Evolutionary conservation across 768 basidiomycete genomes (phyloP).

Genomic region (Termitomyces sp.): DNA sequence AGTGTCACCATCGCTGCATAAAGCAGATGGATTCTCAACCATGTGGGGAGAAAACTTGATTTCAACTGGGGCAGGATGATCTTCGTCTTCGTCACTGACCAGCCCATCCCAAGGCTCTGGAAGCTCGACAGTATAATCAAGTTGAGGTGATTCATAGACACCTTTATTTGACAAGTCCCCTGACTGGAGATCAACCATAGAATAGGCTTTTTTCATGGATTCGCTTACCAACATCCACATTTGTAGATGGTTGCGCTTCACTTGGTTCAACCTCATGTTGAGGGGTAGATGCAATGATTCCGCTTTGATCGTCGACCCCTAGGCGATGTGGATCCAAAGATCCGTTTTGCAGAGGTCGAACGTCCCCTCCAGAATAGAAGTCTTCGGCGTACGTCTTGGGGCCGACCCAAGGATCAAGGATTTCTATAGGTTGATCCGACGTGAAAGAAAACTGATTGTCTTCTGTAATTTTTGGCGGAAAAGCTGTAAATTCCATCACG

Average conservation of each 20-base stretch:
- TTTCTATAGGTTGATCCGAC: constrained; percentile 16
- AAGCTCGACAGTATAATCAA: constrained; percentile 21
- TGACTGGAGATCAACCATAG: neutral
- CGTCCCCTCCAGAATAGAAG: constrained; percentile 25
- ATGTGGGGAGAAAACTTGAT: constrained; percentile 10
- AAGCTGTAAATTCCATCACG: constrained; percentile 1
- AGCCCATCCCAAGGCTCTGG: constrained; percentile 36
- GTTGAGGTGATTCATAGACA: neutral
- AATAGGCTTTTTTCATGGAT: neutral
- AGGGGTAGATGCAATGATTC: constrained; percentile 1
- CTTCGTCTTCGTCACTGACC: constrained; percentile 32
- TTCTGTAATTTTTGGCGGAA: neutral
- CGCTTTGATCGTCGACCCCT: constrained; percentile 7
- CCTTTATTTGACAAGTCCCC: constrained; percentile 5
- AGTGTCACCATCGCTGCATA: neutral
- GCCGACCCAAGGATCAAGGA: constrained; percentile 30
- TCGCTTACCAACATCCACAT: constrained; percentile 10
- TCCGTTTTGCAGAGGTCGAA: neutral
- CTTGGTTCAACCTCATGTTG: neutral
- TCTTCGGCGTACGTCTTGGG: constrained; percentile 28
- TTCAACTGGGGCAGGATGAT: constrained; percentile 41
- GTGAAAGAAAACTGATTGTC: constrained; percentile 9
- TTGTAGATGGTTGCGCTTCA: constrained; percentile 6
- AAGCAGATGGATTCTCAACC: constrained; percentile 21
- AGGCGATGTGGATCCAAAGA: constrained; percentile 2